These are phyloP conservation scores for Rutstroemia sp. DNA, from an alignment of 2,329 filamentous ascomycete genomes.

Conservation along the genomic window DNA sequence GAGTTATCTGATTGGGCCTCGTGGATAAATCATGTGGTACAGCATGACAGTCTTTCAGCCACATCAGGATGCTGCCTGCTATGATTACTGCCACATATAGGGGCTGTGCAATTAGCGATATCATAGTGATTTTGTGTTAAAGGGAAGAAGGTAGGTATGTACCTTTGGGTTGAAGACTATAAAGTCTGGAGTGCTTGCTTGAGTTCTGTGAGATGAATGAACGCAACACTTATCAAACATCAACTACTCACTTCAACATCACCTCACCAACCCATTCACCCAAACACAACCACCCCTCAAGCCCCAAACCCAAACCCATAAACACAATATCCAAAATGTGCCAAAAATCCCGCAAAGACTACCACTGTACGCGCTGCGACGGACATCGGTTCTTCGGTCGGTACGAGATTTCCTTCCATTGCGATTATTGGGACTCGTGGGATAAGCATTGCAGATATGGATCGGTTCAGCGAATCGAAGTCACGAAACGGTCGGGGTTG, in stretches of 20 bases:
- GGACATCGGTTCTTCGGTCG: not conserved
- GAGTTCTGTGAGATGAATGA: no score
- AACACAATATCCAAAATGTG: not conserved
- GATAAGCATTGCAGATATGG: not conserved
- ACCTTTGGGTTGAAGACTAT: not conserved
- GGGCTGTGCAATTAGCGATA: not conserved
- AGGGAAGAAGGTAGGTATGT: not conserved
- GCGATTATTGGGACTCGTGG: not conserved
- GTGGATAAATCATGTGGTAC: not conserved
- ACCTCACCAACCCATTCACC: not conserved
- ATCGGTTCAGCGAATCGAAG: not conserved
- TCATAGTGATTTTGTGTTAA: not conserved
- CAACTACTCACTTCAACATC: not conserved
- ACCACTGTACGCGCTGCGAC: not conserved
- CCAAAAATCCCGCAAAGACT: not conserved
- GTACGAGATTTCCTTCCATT: not conserved
- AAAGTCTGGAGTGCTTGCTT: no score
- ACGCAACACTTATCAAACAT: not conserved
- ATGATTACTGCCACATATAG: not conserved
- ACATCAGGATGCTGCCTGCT: not conserved
- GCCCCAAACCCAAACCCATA: not conserved
- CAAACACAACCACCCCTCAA: not conserved
- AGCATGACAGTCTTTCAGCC: not conserved
- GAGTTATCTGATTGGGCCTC: not conserved
- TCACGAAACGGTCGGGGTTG: not conserved